phyloP scores from a whole-genome alignment of 2,329 filamentous ascomycete genomes.

The Fusarium sp. region DNA sequence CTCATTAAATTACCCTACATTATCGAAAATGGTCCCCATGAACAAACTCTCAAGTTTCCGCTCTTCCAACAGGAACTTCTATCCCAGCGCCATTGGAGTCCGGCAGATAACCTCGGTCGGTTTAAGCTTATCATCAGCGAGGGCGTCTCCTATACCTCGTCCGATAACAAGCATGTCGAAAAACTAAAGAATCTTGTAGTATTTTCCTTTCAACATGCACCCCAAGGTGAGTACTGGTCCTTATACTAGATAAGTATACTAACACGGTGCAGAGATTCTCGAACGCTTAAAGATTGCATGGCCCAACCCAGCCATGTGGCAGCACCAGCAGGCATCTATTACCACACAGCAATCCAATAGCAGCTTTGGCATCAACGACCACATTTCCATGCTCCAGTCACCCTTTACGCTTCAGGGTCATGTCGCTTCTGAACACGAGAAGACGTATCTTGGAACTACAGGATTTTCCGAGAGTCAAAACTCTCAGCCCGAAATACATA shows the following conservation, averaged over 20 bases:
- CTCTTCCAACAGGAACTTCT: constrained; percentile 77
- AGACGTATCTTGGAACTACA: neutral
- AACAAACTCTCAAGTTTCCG: constrained; percentile 76
- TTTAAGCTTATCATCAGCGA: constrained; percentile 84
- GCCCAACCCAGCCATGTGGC: constrained; percentile 81
- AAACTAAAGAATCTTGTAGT: constrained; percentile 78
- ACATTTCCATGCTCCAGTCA: neutral
- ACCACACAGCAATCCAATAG: constrained; percentile 42
- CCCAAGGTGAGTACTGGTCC: constrained; percentile 68
- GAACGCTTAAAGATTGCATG: constrained; percentile 82
- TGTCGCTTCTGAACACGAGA: neutral
- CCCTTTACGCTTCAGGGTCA: neutral
- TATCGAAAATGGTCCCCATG: constrained; percentile 66
- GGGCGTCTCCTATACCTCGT: constrained; percentile 70
- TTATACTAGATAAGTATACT: fast-evolving
- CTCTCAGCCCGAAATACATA: neutral
- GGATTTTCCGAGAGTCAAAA: neutral
- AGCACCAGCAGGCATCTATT: constrained; percentile 43
- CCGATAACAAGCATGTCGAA: constrained; percentile 67
- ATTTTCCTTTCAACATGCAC: constrained; percentile 89
- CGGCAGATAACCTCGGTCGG: constrained; percentile 77
- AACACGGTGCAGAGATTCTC: constrained; percentile 67
- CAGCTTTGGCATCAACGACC: constrained; percentile 56
- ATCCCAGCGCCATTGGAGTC: constrained; percentile 77
- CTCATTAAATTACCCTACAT: constrained; percentile 64